Evolutionary conservation across 352 stramenopile species (phyloP), one percentile per base, ranked within the genome.

Genomic region (Globisporangium nodosum): DNA sequence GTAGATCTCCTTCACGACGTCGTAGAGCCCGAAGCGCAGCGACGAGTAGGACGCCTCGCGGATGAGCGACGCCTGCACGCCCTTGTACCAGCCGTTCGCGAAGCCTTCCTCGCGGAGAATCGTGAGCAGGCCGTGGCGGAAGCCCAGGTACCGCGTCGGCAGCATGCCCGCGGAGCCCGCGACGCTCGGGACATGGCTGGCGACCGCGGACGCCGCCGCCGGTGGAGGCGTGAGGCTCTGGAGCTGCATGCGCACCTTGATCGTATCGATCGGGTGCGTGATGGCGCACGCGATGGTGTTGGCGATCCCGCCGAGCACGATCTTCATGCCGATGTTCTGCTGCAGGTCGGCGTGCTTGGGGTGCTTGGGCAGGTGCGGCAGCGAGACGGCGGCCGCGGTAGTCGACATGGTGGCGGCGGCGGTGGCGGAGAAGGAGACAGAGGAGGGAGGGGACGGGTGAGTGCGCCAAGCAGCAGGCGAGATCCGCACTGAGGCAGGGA

Each of bases 11-110:
- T 94, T 94, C 49, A 89, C 68, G 27, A 81, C 65, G 54, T 91
- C 82, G 61, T 92, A 94, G 31, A 89, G 64, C 5, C 85, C 85
- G 53, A 94, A 88, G 60, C 85, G 77, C 52, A 94, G 71, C 45
- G 74, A 81, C 49, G 76, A 86, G 72, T 94, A 94, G 42, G 78
- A 78, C n/a, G 74, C 81, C 50, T 91, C 81, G 39, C 85, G 71
- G 15, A 87, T 60, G 30, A 90, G 58, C 35, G 81, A 85, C 37
- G 85, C 78, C 52, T 79, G 66, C 52, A 85, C 69, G 27, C 85
- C 85, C 52, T 86, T 85, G 54, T 70, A 71, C 31, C 85, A 68
- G 8, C 79, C 81, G 30, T 57, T 51, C 20, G 56, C 49, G 31
- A 80, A 59, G 33, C 84, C 84, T 61, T 93, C 84, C 31, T 88